Base-by-base conservation (phyloP, 768 basidiomycete species). In the Epithele typhae region DNA sequence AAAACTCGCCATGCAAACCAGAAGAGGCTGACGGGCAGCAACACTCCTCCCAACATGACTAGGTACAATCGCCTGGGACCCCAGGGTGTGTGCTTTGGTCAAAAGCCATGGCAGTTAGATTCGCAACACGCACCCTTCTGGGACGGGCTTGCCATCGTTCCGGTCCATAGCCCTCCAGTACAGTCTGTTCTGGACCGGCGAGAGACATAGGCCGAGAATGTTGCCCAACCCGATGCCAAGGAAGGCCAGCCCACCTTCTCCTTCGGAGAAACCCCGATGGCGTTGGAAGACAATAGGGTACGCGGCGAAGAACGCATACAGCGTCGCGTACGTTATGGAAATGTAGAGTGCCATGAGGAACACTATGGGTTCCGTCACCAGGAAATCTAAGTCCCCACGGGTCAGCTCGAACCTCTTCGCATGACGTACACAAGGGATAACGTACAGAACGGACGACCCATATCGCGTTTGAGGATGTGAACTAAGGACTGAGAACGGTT, bases 361-460 rank as follows among this genome's bases (percentile, higher is more conserved):
- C 4, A 82, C 82, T 55, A 84, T 84, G 11, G 81, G 80, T 57
- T 84, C 84, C 14, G 75, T 79, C 45, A 75, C 63, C 17, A 84
- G 64, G 61, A 84, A 80, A 12, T 75, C 75, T 82, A n/a, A n/a
- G n/a, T n/a, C n/a, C n/a, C n/a, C n/a, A n/a, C n/a, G 47, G 35
- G 46, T 59, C 57, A 17, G 49, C 34, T 21, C 3, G 35, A 5
- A 18, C 25, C 3, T 27, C 35, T 40, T 18, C 8, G 3, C 19
- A n/a, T n/a, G n/a, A n/a, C n/a, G n/a, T n/a, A n/a, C n/a, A n/a
- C n/a, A n/a, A n/a, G n/a, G n/a, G n/a, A n/a, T 17, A 59, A 62
- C 73, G 30, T 52, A 77, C 79, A 60, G 56, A 81, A 80, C 10
- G 81, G 81, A 46, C 79, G 66, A 41, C 72, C 71, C 44, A 84